Conservation (phyloP, 805 yeast species). For the Candida cerambycidarum region DNA sequence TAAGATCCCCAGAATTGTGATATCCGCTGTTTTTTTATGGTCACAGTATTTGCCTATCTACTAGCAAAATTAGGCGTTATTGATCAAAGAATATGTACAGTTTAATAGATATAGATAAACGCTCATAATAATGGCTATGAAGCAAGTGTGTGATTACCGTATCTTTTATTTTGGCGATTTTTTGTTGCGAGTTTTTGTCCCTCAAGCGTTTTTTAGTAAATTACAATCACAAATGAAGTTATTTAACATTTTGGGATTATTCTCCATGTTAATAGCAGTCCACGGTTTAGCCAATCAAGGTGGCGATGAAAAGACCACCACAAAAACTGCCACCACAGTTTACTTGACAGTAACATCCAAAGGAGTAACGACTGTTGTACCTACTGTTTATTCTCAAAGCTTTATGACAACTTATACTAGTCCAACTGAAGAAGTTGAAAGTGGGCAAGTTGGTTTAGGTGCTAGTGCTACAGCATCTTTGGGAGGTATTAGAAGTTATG, state of each 20-base stretch:
- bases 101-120: too few species aligned
- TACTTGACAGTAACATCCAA: constrained; percentile 35
- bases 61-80: too few species aligned
- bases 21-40: too few species aligned
- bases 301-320: constrained; percentile 4
- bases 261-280: background rate
- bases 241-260: background rate
- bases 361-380: constrained; percentile 28
- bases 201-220: background rate
- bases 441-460: constrained; percentile 36
- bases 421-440: constrained; percentile 17
- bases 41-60: too few species aligned
- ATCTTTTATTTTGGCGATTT: background rate
- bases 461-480: constrained; percentile 22
- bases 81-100: too few species aligned
- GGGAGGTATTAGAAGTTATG: constrained; percentile 32
- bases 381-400: constrained; percentile 24
- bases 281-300: constrained; percentile 1
- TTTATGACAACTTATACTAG: constrained; percentile 26
- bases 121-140: constrained; percentile 6
- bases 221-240: constrained; percentile 1
- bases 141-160: background rate
- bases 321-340: constrained; percentile 24
- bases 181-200: constrained; percentile 4
- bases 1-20: too few species aligned